phyloP scores from a whole-genome alignment of 2,329 filamentous ascomycete species.

The Davidsoniella eucalypti region DNA sequence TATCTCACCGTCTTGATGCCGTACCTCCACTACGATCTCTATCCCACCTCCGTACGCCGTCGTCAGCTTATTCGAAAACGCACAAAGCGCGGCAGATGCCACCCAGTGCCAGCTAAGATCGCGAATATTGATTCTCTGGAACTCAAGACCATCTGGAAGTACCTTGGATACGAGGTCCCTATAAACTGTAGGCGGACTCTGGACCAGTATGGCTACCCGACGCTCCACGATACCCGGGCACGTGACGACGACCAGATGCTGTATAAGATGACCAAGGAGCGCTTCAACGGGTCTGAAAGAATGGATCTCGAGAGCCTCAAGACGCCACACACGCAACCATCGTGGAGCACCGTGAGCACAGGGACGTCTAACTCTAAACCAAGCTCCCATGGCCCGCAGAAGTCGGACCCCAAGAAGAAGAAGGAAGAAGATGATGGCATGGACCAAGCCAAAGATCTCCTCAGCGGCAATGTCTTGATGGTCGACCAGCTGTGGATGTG shows the following conservation, averaged over 20 bases:
- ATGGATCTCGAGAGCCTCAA: constrained; percentile 3
- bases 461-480: constrained; percentile 46
- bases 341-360: background rate
- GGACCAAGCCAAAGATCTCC: constrained; percentile 21
- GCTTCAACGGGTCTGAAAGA: constrained; percentile 14
- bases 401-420: background rate
- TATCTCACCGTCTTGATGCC: constrained; percentile 36
- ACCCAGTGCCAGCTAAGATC: constrained; percentile 38
- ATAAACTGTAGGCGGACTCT: constrained; percentile 44
- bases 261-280: constrained; percentile 44
- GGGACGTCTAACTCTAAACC: background rate
- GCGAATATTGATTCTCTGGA: constrained; percentile 39
- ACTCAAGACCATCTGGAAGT: constrained; percentile 45
- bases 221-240: constrained; percentile 40
- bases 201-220: constrained; percentile 48
- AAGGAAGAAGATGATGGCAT: constrained; percentile 13
- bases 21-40: constrained; percentile 49
- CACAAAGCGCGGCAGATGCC: constrained; percentile 34
- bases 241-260: constrained; percentile 52
- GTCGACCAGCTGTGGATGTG: constrained; percentile 50
- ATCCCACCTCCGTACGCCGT: constrained; percentile 38
- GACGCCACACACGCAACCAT: background rate
- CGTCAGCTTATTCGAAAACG: constrained; percentile 37
- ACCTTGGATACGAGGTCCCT: constrained; percentile 41
- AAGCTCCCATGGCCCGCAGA: background rate